phyloP scores from a whole-genome alignment of 2,329 filamentous ascomycete species.

The Xylariaceae sp. region DNA sequence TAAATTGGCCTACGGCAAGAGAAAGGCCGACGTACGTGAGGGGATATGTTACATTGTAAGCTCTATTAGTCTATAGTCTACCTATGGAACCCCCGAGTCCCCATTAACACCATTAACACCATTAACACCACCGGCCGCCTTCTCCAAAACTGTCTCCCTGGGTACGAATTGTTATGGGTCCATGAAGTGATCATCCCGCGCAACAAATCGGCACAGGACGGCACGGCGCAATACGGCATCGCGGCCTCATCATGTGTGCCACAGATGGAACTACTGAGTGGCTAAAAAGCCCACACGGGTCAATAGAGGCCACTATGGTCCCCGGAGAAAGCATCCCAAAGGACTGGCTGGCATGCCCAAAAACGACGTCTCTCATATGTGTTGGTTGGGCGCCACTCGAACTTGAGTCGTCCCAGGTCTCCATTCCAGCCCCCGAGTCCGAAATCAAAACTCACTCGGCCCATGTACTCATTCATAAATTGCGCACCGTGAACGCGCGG shows the following conservation, averaged over 20 bases:
- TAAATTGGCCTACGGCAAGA: slow-evolving; percentile 11
- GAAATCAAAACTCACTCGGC: not conserved
- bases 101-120: not conserved
- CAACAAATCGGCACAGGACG: slow-evolving; percentile 9
- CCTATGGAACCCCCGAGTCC: not conserved
- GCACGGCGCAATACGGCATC: slow-evolving; percentile 11
- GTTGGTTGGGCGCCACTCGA: slow-evolving; percentile 13
- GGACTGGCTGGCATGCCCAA: slow-evolving; percentile 12
- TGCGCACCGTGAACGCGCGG: slow-evolving; percentile 17
- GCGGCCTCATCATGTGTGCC: slow-evolving; percentile 14
- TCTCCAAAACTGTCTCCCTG: not conserved
- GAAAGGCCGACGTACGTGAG: slow-evolving; percentile 6
- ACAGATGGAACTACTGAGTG: slow-evolving; percentile 9
- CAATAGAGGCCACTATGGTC: slow-evolving; percentile 10
- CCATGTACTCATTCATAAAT: slow-evolving; percentile 4
- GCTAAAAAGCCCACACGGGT: slow-evolving; percentile 6
- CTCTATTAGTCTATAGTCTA: slow-evolving; percentile 2
- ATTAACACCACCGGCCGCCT: too few relatives aligned
- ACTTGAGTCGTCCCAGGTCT: slow-evolving; percentile 2
- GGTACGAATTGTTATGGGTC: slow-evolving; percentile 3
- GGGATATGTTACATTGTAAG: slow-evolving; percentile 19
- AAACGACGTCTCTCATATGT: not conserved
- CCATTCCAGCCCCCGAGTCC: slow-evolving; percentile 2
- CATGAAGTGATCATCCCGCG: slow-evolving; percentile 1
- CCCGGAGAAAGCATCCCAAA: slow-evolving; percentile 9